A percentile compares a stretch with the other conserved stretches of the same genome.
Conservation (phyloP, 208 protist species). For the Trypanosoma lewisi region DNA sequence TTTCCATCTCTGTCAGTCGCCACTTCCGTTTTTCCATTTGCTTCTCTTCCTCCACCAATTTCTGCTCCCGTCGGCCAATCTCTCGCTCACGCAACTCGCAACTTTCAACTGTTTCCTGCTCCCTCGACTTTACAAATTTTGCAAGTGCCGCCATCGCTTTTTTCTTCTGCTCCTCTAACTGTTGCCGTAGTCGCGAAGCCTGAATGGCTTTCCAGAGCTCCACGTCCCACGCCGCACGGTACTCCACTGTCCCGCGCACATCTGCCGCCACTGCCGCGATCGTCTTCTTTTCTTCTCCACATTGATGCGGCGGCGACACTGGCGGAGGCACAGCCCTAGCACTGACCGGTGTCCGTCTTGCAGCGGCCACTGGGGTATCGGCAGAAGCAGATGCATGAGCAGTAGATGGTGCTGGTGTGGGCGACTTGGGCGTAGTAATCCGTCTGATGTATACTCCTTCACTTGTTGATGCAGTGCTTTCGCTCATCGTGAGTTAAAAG, state of each 20-base stretch:
- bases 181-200: constrained; percentile 54
- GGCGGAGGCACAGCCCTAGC: neutral
- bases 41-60: constrained; percentile 32
- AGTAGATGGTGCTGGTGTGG: neutral
- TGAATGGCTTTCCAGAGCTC: constrained; percentile 88
- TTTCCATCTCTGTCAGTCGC: constrained; percentile 51
- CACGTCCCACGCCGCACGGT: constrained; percentile 82
- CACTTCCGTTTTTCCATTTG: constrained; percentile 35
- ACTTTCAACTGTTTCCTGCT: constrained; percentile 32
- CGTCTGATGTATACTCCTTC: neutral
- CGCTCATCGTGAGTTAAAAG: neutral
- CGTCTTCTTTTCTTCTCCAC: neutral
- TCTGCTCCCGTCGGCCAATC: constrained; percentile 34
- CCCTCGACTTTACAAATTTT: constrained; percentile 30
- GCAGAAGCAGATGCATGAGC: neutral
- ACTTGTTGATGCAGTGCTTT: neutral
- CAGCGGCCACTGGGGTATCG: neutral
- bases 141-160: constrained; percentile 39
- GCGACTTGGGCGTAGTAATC: neutral
- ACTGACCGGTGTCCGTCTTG: neutral
- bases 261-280: constrained; percentile 16
- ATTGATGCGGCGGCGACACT: neutral
- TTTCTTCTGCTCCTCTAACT: constrained; percentile 50
- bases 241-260: constrained; percentile 79
- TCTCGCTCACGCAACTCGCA: constrained; percentile 31